Conservation (phyloP, 306 rosid genomes). For the Corylus avellana region DNA sequence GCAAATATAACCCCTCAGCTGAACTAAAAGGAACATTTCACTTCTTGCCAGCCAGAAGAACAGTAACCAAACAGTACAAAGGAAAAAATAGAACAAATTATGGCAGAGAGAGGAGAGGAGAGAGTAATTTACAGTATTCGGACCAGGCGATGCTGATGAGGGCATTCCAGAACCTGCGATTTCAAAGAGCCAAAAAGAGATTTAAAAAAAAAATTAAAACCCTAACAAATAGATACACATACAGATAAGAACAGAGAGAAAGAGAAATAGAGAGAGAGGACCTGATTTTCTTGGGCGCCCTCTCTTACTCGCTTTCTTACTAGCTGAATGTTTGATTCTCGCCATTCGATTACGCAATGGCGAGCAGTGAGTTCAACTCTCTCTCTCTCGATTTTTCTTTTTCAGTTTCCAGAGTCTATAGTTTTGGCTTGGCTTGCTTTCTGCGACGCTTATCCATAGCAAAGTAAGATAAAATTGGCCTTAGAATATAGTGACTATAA, state of each 20-base stretch:
- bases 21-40: background rate
- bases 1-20: background rate
- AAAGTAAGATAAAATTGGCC: no score
- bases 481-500: no score
- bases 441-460: no score
- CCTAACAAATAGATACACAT: background rate
- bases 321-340: slow-evolving; percentile 46
- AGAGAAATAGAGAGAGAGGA: slow-evolving; percentile 27
- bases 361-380: background rate
- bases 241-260: background rate
- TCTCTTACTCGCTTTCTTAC: slow-evolving; percentile 11
- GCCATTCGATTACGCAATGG: slow-evolving; percentile 43
- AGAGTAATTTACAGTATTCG: slow-evolving; percentile 26
- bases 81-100: background rate
- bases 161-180: background rate
- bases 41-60: background rate
- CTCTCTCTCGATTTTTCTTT: background rate
- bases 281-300: slow-evolving; percentile 9
- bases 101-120: background rate
- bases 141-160: slow-evolving; percentile 16
- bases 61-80: slow-evolving; percentile 4
- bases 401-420: background rate
- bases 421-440: background rate
- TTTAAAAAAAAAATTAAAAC: slow-evolving; percentile 4
- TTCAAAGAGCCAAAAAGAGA: background rate